Percentiles rank a stretch among this genome's conserved stretches.
Conservation (phyloP, 73 alveolate genomes). For the Paramecium caudatum region DNA sequence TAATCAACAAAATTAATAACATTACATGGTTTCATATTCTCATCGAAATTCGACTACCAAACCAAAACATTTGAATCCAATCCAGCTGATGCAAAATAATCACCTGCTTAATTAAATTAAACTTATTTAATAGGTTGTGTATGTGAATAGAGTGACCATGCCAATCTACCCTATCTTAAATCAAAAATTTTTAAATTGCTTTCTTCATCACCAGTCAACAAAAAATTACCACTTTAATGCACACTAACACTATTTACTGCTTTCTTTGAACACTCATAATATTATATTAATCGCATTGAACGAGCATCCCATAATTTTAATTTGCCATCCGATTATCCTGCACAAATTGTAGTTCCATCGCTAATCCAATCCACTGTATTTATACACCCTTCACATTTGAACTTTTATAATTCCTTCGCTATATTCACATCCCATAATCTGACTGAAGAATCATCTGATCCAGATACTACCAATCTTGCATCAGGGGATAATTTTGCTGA, state of each 20-base stretch:
- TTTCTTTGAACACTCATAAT: constrained; percentile 95
- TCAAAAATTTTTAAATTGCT: constrained; percentile 98
- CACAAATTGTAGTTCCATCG: constrained; percentile 95
- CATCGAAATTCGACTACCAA: constrained; percentile 73
- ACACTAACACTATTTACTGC: constrained; percentile 89
- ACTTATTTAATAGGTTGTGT: constrained; percentile 93
- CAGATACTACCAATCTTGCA: constrained; percentile 95
- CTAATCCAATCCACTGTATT: constrained; percentile 95
- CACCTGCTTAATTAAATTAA: constrained; percentile 95
- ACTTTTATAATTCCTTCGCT: constrained; percentile 79
- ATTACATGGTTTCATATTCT: constrained; percentile 51
- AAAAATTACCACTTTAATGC: constrained; percentile 97
- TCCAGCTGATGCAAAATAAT: constrained; percentile 95
- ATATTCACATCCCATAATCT: constrained; percentile 95
- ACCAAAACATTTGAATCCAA: constrained; percentile 56
- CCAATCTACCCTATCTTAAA: constrained; percentile 95
- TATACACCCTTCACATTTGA: constrained; percentile 90
- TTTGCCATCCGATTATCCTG: constrained; percentile 97
- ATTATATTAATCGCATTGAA: constrained; percentile 86
- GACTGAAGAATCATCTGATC: constrained; percentile 96
- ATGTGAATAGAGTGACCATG: constrained; percentile 98
- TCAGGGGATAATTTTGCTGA: constrained; percentile 98
- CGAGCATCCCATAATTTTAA: constrained; percentile 99
- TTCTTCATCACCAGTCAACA: constrained; percentile 94
- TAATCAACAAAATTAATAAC: constrained; percentile 47